Base-by-base conservation (phyloP, 1,139 yeast genomes). In the Lodderomyces jiufengensis region DNA sequence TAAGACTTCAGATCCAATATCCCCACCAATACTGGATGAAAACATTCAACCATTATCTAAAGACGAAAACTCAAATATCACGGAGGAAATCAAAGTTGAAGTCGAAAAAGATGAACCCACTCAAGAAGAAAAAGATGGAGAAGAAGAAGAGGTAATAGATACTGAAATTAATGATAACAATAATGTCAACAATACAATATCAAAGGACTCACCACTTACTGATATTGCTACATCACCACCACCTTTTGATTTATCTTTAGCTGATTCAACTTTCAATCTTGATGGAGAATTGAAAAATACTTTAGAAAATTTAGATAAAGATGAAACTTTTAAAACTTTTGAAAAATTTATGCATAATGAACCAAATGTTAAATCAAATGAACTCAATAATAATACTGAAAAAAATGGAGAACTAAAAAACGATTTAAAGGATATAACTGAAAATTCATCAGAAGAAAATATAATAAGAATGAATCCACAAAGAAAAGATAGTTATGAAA, bases 191-290 rank as follows among this genome's bases (percentile, higher is more conserved):
- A 25, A 21, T 15, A 40, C 51, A 21, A 33, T 37, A 21, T 43
- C 46, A 18, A 54, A 49, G 37, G 60, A 55, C 30, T 62, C 70
- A 6, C 71, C 71, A 4, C 50, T 65, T 36, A 64, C 70, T 9
- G 72, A 66, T 42, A 61, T 65, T 31, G 68, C 63, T 24, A 63
- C 68, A 3, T 63, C 70, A 2, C 71, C 71, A 1, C 69, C 68
- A 8, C 59, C 64, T 2, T 60, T 61, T 36, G 64, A 60, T 29
- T 47, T 45, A 22, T 32, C 38, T 5, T 35, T 44, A 10, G 36
- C 37, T 27, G 44, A 39, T 34, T 11, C 33, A 15, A 34, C 32
- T 24, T 27, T 37, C 18, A 28, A 24, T 3, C 26, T 23, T 10
- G 42, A 38, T 21, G 40, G 32, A 9, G 40, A 41, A 15, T 24